Conservation (phyloP, 345 rosid species). For the Abelmoschus esculentus region DNA sequence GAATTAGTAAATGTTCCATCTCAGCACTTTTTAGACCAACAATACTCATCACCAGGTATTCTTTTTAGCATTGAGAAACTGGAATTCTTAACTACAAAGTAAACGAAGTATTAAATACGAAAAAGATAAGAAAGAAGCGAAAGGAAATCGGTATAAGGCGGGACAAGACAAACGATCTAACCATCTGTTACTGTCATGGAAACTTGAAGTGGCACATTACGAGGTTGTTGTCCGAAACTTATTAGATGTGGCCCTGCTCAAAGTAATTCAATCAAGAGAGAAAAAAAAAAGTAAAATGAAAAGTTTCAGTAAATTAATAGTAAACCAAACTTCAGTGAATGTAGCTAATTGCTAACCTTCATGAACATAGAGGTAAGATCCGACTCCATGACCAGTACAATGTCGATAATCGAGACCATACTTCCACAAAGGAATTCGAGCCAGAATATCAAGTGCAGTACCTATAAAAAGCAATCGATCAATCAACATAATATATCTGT, state of each 20-base stretch:
- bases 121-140: not conserved
- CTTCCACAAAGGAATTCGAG: constrained; percentile 85
- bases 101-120: not conserved
- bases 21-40: not conserved
- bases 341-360: constrained; percentile 54
- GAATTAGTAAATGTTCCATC: not conserved
- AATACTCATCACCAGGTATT: not conserved
- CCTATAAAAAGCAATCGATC: constrained; percentile 38
- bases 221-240: constrained; percentile 76
- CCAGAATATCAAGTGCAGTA: constrained; percentile 83
- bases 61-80: not conserved
- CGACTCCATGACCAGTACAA: constrained; percentile 98
- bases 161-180: constrained; percentile 22
- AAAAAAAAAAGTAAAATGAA: not conserved
- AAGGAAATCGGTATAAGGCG: not conserved
- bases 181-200: constrained; percentile 99
- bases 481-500: not conserved
- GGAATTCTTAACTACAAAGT: not conserved
- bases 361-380: constrained; percentile 90
- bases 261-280: constrained; percentile 9
- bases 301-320: constrained; percentile 2
- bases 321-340: not conserved
- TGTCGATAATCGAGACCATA: constrained; percentile 93
- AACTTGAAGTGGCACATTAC: constrained; percentile 83
- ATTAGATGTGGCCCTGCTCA: constrained; percentile 85